Conservation (phyloP, 2,329 filamentous ascomycete species). For the Colletotrichum godetiae region DNA sequence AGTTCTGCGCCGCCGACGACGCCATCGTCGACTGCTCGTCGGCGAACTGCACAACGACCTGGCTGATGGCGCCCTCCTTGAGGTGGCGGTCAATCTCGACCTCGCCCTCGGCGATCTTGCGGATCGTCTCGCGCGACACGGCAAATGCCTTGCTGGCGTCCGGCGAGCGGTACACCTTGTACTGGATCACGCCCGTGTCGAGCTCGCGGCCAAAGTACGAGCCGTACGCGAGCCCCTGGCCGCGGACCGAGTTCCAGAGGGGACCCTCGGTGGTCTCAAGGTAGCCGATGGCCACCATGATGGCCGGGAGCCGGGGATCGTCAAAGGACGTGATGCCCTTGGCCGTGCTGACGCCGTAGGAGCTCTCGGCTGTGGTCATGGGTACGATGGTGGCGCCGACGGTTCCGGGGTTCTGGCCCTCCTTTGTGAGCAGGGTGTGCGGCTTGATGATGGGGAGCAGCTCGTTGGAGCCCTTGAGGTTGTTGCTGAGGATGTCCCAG, state of each 20-base stretch:
- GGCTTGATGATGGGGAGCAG: constrained; percentile 78
- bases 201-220: constrained; percentile 81
- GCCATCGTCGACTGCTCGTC: constrained; percentile 90
- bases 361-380: constrained; percentile 93
- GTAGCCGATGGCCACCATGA: constrained; percentile 90
- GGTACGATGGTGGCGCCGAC: constrained; percentile 83
- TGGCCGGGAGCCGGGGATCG: constrained; percentile 82
- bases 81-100: constrained; percentile 81
- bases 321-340: constrained; percentile 80
- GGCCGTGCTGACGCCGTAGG: constrained; percentile 82
- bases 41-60: constrained; percentile 86
- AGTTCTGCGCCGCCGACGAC: constrained; percentile 84
- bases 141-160: constrained; percentile 88
- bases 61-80: constrained; percentile 90
- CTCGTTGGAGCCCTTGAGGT: constrained; percentile 54
- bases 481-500: constrained; percentile 75
- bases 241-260: constrained; percentile 92
- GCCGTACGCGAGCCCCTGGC: constrained; percentile 93
- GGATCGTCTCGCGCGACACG: constrained; percentile 80
- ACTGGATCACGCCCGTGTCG: constrained; percentile 83
- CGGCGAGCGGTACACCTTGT: constrained; percentile 90
- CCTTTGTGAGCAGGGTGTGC: constrained; percentile 76
- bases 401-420: constrained; percentile 80
- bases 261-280: constrained; percentile 94
- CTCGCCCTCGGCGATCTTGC: constrained; percentile 78